phyloP scores from a whole-genome alignment of 139 green algal genomes.

The Astrephomene gubernaculifera region DNA sequence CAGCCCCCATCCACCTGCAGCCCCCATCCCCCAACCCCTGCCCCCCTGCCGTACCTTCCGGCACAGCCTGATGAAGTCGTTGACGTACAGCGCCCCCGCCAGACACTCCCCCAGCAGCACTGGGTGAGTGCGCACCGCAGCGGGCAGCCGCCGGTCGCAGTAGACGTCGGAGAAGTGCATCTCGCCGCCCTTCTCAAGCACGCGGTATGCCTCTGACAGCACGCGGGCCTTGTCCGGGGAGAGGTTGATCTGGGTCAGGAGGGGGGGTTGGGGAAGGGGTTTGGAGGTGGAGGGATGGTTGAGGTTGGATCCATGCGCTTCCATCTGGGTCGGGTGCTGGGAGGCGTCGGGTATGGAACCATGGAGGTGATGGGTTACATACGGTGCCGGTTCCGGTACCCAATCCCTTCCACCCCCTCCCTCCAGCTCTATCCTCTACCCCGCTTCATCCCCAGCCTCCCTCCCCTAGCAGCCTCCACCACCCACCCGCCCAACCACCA shows the following conservation, averaged over 20 bases:
- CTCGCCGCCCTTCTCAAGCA: slow-evolving; percentile 93
- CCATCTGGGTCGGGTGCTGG: no score
- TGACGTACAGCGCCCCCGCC: slow-evolving; percentile 91
- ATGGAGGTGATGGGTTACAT: no score
- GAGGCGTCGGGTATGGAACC: no score
- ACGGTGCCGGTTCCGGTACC: no score
- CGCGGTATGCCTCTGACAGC: slow-evolving; percentile 72
- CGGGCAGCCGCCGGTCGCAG: slow-evolving; percentile 83
- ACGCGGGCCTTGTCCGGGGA: slow-evolving; percentile 89
- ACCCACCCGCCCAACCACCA: no score
- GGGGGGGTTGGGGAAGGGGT: no score
- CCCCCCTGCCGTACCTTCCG: slow-evolving; percentile 44
- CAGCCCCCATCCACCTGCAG: neutral
- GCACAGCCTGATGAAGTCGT: slow-evolving; percentile 91
- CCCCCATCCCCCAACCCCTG: neutral
- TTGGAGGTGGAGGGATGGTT: no score
- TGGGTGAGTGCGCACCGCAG: slow-evolving; percentile 54
- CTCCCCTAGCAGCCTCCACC: no score
- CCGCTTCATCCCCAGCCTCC: no score
- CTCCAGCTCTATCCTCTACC: no score
- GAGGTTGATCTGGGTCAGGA: slow-evolving; percentile 82
- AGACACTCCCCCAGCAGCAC: slow-evolving; percentile 89
- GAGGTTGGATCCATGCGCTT: no score
- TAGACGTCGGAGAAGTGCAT: slow-evolving; percentile 99
- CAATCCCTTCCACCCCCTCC: no score